Base-by-base conservation (phyloP, 306 rosid genomes). In the Pyrus pyrifolia region DNA sequence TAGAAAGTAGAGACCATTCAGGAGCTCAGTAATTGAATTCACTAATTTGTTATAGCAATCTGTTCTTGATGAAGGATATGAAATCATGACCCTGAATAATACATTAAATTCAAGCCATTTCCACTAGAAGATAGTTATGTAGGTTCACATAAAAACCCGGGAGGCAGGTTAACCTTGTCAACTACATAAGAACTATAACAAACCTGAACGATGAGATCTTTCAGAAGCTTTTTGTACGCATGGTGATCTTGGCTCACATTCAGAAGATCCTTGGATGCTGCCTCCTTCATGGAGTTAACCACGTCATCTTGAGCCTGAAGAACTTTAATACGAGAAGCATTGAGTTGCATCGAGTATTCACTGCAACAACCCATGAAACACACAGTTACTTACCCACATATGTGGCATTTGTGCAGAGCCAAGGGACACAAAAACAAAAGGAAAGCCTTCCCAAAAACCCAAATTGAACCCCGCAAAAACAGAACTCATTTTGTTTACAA, bases 301-400 rank as follows among this genome's bases (percentile, higher is more conserved):
- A 90, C 83, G 58, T 91, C 98, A 80, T 94, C 98, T 75, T 94
- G 98, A 62, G 98, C 98, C 85, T 94, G 98, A 81, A 94, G 98
- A 87, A 94, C 96, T 80, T 94, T 91, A 76, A 94, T 88, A 67
- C 97, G 81, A 78, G 94, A 89, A 81, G 97, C 92, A 78, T 89
- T 91, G 69, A 88, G 90, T 87, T 91, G 98, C 98, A 94, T 94
- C 33, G 98, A 94, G 85, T 94, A 94, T 88, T 94, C 98, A 46
- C 98, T 94, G 86, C 71, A 85, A 80, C 73, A 81, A 78, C 65
- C 70, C 76, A 80, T 13, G 75, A 59, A 81, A 61, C 12, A 63
- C 55, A 51, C 45, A 17, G 59, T 70, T 68, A 71, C 70, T 46
- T 22, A 44, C 59, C 72, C 76, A 61, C 18, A 30, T 30, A 30